These are phyloP conservation scores for Auricularia auricula-judae DNA, from an alignment of 768 basidiomycete species.

Conservation along the genomic window DNA sequence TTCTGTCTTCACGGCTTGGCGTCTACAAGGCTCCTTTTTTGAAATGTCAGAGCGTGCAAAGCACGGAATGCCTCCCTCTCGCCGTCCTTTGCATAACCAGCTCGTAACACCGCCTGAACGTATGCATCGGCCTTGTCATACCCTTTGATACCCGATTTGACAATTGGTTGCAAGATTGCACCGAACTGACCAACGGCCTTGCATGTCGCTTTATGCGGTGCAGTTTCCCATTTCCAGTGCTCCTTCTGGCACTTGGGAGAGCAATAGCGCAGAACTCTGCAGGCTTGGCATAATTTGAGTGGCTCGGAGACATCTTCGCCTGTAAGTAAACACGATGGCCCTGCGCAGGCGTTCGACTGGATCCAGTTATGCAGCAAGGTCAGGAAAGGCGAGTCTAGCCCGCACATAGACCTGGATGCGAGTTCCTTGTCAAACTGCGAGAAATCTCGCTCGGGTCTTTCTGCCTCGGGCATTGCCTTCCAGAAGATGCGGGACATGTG, in stretches of 20 bases:
- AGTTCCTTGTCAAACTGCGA: neutral
- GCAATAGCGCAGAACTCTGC: neutral
- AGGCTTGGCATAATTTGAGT: neutral
- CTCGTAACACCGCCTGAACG: neutral
- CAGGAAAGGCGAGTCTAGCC: neutral
- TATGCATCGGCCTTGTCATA: neutral
- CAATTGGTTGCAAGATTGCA: neutral
- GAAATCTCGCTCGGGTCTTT: neutral
- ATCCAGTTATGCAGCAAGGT: neutral
- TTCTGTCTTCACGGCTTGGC: neutral
- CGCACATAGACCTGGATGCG: neutral
- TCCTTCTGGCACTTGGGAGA: neutral
- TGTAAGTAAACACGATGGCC: neutral
- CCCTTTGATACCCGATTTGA: neutral
- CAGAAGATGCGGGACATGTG: neutral
- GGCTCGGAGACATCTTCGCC: neutral
- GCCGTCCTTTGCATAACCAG: neutral
- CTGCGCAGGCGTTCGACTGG: neutral
- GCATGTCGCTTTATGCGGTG: neutral
- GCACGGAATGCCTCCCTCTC: neutral
- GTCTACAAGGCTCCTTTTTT: neutral
- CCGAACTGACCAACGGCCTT: neutral
- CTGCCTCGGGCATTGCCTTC: neutral
- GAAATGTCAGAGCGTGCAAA: neutral
- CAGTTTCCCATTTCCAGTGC: neutral